phyloP scores from a whole-genome alignment of 352 stramenopile species.

The Phytophthora chlamydospora region DNA sequence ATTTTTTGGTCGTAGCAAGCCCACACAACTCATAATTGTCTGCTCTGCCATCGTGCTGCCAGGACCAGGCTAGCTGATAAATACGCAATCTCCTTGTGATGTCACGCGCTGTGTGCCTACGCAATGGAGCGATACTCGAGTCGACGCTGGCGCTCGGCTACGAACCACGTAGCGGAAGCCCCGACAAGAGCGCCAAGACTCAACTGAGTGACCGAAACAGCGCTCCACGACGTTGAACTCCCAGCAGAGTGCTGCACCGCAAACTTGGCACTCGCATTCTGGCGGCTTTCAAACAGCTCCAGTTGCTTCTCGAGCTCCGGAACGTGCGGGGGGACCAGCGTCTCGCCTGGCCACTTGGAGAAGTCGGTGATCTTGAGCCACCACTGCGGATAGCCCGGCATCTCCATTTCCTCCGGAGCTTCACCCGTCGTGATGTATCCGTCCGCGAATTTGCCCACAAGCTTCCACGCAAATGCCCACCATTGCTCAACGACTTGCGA shows the following conservation, averaged over 20 bases:
- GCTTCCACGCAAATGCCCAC: slow-evolving; percentile 72
- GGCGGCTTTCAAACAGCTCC: slow-evolving; percentile 37
- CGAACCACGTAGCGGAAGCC: slow-evolving; percentile 40
- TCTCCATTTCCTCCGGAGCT: slow-evolving; percentile 50
- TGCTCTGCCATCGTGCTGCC: not conserved
- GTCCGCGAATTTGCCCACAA: slow-evolving; percentile 79
- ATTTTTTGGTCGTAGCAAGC: slow-evolving; percentile 6
- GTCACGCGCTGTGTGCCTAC: slow-evolving; percentile 10
- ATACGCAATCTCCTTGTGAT: not conserved
- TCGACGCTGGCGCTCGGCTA: slow-evolving; percentile 29
- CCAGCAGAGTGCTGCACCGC: slow-evolving; percentile 8
- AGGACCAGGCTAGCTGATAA: slow-evolving; percentile 17
- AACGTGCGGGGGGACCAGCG: slow-evolving; percentile 49
- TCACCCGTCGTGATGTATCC: slow-evolving; percentile 81
- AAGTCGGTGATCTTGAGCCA: slow-evolving; percentile 71
- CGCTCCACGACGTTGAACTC: too few species aligned
- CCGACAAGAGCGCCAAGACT: slow-evolving; percentile 26
- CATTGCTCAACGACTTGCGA: slow-evolving; percentile 61
- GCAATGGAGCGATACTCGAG: slow-evolving; percentile 42
- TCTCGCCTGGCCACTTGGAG: slow-evolving; percentile 68
- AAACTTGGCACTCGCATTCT: slow-evolving; percentile 24
- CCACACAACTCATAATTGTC: slow-evolving; percentile 21
- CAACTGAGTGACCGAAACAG: slow-evolving; percentile 29
- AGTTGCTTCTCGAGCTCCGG: slow-evolving; percentile 51
- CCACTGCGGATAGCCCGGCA: slow-evolving; percentile 69